These are phyloP conservation scores for Penicillium desertorum DNA, from an alignment of 495 filamentous ascomycete species.

Conservation along the genomic window DNA sequence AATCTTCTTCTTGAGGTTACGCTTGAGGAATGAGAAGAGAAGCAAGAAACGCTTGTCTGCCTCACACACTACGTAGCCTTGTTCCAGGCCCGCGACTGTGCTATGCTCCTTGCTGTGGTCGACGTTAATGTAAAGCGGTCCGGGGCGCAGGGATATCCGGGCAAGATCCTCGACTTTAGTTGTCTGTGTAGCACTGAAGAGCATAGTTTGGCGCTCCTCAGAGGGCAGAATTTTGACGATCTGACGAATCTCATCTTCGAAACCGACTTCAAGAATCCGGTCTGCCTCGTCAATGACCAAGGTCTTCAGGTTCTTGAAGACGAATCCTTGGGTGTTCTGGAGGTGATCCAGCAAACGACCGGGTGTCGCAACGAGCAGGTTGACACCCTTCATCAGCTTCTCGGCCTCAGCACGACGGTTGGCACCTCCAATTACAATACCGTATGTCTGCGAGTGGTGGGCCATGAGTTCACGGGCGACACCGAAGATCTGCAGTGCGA, in stretches of 20 bases:
- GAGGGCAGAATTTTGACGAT: slow-evolving; percentile 93
- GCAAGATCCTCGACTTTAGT: slow-evolving; percentile 98
- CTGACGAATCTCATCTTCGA: slow-evolving; percentile 97
- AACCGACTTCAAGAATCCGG: slow-evolving; percentile 92
- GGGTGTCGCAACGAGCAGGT: slow-evolving; percentile 90
- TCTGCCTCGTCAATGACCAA: slow-evolving; percentile 90
- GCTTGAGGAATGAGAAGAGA: slow-evolving; percentile 94
- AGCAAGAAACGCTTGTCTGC: slow-evolving; percentile 91
- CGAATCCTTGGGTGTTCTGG: slow-evolving; percentile 87
- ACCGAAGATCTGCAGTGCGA: slow-evolving; percentile 94
- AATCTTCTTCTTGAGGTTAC: slow-evolving; percentile 88
- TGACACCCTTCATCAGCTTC: slow-evolving; percentile 91
- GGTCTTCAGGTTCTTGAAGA: slow-evolving; percentile 89
- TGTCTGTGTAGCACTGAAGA: slow-evolving; percentile 97
- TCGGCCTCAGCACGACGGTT: slow-evolving; percentile 90
- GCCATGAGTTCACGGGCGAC: slow-evolving; percentile 90
- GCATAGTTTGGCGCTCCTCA: slow-evolving; percentile 88
- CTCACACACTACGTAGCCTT: slow-evolving; percentile 92
- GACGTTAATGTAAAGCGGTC: slow-evolving; percentile 95
- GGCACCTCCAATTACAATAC: slow-evolving; percentile 93
- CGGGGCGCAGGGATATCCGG: slow-evolving; percentile 85
- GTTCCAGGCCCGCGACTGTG: slow-evolving; percentile 90
- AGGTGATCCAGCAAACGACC: slow-evolving; percentile 92
- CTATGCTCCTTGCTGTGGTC: slow-evolving; percentile 74
- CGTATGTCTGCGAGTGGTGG: slow-evolving; percentile 87